Evolutionary conservation across 2,329 filamentous ascomycete genomes (phyloP), one percentile per base, ranked within the genome.

Genomic region (Lachnellula willkommii): DNA sequence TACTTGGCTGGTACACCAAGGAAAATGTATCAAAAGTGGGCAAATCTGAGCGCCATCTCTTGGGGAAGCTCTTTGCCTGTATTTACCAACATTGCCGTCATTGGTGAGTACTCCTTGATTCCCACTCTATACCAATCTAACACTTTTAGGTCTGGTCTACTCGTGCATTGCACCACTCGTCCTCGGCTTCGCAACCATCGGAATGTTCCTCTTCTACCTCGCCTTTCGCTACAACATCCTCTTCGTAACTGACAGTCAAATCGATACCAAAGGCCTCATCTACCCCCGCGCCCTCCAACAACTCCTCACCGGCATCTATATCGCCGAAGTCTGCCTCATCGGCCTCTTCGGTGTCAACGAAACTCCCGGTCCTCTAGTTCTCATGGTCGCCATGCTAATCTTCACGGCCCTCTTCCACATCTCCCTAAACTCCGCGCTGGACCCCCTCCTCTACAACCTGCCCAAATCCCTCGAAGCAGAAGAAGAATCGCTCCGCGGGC

Each of bases 221-320:
- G 89, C 91, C 48, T 96, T 90, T 78, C 83, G 89, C 17, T 96
- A 97, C 78, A 95, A 96, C 69, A 74, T 97, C 54, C 79, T 96
- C 50, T 96, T 90, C 71, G 90, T 96, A 37, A 87, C 85, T 50
- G 89, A 95, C 68, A 84, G 88, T 8, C 75, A 83, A 57, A 85
- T 95, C 66, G 91, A 96, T 69, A 95, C 89, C 39, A 90, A 95
- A 68, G 92, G 93, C 15, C 81, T 93, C 14, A 85, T 90, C 64
- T 96, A 96, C 68, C 87, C 90, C 1, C 87, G 87, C n/a, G 92
- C 89, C 1, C 77, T 97, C 51, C 87, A 95, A 70, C 92, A 96
- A 56, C 82, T 95, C 48, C 84, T 93, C 28, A 85, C 87, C 1
- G 92, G 93, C 22, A 77, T 95, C 50, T 96, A 97, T 70, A 78